Base-by-base conservation (phyloP, 371 early-diverging fungal genomes). In the Synchytrium microbalum region DNA sequence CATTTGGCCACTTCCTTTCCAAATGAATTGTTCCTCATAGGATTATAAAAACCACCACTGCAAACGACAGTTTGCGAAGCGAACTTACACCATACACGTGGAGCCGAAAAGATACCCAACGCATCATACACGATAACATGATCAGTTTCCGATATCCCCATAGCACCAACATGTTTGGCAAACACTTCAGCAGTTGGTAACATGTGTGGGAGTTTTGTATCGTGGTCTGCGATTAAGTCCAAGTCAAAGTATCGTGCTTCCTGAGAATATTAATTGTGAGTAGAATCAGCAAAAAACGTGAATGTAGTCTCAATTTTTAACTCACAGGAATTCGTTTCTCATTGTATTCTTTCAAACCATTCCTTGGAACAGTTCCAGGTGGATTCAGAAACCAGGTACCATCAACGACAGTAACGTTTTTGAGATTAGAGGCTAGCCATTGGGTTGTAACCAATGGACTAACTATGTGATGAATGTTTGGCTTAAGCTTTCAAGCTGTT, bases 41-140 rank as follows among this genome's bases (percentile, higher is more conserved):
- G n/a, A n/a, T n/a, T n/a, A n/a, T n/a, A n/a, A n/a, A n/a, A n/a
- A n/a, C n/a, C n/a, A n/a, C n/a, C n/a, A n/a, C n/a, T n/a, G n/a
- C n/a, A n/a, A n/a, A n/a, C n/a, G n/a, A n/a, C n/a, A n/a, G n/a
- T n/a, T n/a, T n/a, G n/a, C n/a, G n/a, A n/a, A n/a, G n/a, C n/a
- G 65, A 78, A 74, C n/a, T 73, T 79, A 75, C 78, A 80, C 63
- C 72, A 71, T 10, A 73, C 76, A 5, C 80, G 69, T 10, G 75
- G 72, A 16, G 80, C 69, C 0, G 80, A 70, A 33, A 72, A 70
- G 58, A 77, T 70, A 3, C 76, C 75, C 16, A 61, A 33, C 2
- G 72, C 38, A 61, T 80, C 80, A 67, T 80, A 80, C 19, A 74
- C 69, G 13, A 80, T 78, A 2, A 80, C 73, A 58, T 77, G 76